phyloP scores from a whole-genome alignment of 148 eudicot species.

The Rhododendron kiyosumense region DNA sequence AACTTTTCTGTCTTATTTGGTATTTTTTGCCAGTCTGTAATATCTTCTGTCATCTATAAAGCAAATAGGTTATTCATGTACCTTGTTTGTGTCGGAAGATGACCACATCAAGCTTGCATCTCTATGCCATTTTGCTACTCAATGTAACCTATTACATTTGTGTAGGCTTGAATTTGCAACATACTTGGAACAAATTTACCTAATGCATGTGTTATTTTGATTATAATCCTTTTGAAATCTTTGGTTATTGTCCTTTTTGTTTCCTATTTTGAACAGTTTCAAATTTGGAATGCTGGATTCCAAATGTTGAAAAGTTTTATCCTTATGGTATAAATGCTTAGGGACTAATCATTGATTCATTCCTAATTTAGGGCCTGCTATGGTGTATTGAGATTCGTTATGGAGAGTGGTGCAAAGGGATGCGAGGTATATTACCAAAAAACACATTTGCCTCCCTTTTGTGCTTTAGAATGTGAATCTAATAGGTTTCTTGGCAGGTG shows the following conservation, averaged over 20 bases:
- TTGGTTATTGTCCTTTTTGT: background rate
- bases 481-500: constrained; percentile 34
- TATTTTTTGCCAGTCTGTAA: background rate
- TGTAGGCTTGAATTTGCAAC: background rate
- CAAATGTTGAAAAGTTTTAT: background rate
- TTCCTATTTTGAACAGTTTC: background rate
- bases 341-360: background rate
- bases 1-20: background rate
- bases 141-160: background rate
- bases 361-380: constrained; percentile 56
- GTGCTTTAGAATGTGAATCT: background rate
- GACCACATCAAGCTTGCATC: constrained; percentile 22
- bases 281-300: background rate
- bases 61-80: constrained; percentile 29
- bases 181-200: background rate
- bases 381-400: constrained; percentile 62
- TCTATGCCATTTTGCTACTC: background rate
- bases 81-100: constrained; percentile 48
- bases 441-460: background rate
- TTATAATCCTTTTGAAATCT: background rate
- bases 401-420: constrained; percentile 81
- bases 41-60: constrained; percentile 36
- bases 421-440: constrained; percentile 46
- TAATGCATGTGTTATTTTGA: background rate
- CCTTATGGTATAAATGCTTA: background rate